Evolutionary conservation across 352 stramenopile genomes (phyloP).

Genomic region (Phytophthora agathidicida): DNA sequence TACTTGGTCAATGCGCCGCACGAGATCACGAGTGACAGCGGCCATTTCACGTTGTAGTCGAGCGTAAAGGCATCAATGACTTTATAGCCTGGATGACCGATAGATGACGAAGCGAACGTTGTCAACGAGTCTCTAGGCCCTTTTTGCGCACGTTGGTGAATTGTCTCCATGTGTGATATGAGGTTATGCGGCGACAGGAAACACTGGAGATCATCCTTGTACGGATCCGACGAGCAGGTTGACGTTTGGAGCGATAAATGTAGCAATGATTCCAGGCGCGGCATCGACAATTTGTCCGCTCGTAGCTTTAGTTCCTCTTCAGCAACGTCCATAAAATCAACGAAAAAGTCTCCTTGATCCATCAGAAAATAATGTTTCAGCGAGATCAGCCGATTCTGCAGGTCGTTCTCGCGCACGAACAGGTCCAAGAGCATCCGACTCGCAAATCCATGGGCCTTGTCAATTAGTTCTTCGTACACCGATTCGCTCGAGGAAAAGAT

Average conservation of each 20-base stretch:
- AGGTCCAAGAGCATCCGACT: slow-evolving; percentile 79
- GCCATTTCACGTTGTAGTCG: slow-evolving; percentile 97
- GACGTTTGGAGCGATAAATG: slow-evolving; percentile 93
- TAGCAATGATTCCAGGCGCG: slow-evolving; percentile 94
- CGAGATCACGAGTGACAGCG: slow-evolving; percentile 97
- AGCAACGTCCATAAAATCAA: slow-evolving; percentile 97
- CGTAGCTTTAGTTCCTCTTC: slow-evolving; percentile 93
- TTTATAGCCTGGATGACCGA: slow-evolving; percentile 81
- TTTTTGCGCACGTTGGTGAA: slow-evolving; percentile 87
- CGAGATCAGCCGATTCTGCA: slow-evolving; percentile 78
- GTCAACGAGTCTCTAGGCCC: slow-evolving; percentile 69
- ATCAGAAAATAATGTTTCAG: slow-evolving; percentile 99
- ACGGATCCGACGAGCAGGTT: slow-evolving; percentile 87
- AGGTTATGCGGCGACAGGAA: slow-evolving; percentile 88
- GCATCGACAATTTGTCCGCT: slow-evolving; percentile 87
- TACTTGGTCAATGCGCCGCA: slow-evolving; percentile 96
- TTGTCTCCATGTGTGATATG: slow-evolving; percentile 93
- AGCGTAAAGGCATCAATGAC: slow-evolving; percentile 97
- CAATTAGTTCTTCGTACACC: slow-evolving; percentile 85
- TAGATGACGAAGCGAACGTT: slow-evolving; percentile 69
- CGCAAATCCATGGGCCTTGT: slow-evolving; percentile 83
- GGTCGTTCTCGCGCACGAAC: slow-evolving; percentile 84
- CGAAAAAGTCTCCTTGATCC: slow-evolving; percentile 98
- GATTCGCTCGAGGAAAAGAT: slow-evolving; percentile 67
- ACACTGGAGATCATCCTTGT: slow-evolving; percentile 92